phyloP scores from a whole-genome alignment of 2,329 filamentous ascomycete species.

The Ceratocystis eucalypticola region DNA sequence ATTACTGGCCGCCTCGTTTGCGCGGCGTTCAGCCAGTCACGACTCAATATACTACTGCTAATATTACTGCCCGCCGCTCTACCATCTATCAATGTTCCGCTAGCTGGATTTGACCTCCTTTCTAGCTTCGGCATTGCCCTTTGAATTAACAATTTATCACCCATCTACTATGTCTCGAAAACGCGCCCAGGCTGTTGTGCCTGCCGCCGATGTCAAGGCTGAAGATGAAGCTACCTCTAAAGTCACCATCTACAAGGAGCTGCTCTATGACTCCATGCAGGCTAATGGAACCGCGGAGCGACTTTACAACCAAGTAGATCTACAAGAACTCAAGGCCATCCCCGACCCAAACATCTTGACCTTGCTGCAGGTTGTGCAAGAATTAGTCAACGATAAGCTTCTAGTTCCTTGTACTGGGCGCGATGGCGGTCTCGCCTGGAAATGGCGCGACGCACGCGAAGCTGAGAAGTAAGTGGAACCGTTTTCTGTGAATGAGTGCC shows the following conservation, averaged over 20 bases:
- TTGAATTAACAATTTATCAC: background rate
- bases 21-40: background rate
- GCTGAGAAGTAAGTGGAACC: conserved; percentile 42
- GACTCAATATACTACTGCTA: background rate
- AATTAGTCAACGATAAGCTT: conserved; percentile 46
- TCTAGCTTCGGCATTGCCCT: background rate
- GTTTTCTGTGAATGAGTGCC: background rate
- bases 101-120: background rate
- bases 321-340: conserved; percentile 43
- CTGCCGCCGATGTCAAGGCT: conserved; percentile 10
- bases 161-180: conserved; percentile 14
- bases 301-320: conserved; percentile 45
- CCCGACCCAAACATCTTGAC: conserved; percentile 42
- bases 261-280: conserved; percentile 43
- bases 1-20: background rate
- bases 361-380: conserved; percentile 43
- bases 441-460: conserved; percentile 44
- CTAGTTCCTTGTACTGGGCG: conserved; percentile 37
- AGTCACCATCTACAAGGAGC: conserved; percentile 39
- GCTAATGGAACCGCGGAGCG: conserved; percentile 35
- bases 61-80: background rate
- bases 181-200: conserved; percentile 4
- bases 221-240: conserved; percentile 26
- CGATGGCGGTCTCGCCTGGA: conserved; percentile 39
- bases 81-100: background rate